phyloP scores from a whole-genome alignment of 129 eudicot species.

The Arctium minus region DNA sequence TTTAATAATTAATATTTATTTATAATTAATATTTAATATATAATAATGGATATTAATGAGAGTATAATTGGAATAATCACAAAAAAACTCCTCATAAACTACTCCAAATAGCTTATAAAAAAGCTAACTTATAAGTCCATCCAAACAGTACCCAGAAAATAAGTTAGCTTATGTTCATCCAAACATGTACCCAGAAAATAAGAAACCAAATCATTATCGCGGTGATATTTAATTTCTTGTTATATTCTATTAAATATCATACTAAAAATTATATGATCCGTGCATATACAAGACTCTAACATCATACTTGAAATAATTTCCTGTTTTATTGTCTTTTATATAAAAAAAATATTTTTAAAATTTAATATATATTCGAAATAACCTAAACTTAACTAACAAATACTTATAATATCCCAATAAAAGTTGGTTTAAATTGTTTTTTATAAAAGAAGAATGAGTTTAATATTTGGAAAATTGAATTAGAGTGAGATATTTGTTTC shows the following conservation, averaged over 20 bases:
- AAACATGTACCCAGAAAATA: not conserved
- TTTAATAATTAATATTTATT: no score
- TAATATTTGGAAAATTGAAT: not conserved
- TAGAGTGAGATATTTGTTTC: conserved; percentile 12
- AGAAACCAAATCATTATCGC: not conserved
- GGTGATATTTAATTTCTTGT: not conserved
- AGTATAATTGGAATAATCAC: no score
- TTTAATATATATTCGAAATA: not conserved
- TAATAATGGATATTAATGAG: no score
- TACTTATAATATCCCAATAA: not conserved
- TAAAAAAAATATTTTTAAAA: no score
- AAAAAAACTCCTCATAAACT: no score
- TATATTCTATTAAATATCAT: not conserved
- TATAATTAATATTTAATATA: no score
- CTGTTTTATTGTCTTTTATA: no score
- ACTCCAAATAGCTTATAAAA: no score
- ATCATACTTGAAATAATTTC: not conserved
- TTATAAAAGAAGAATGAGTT: not conserved
- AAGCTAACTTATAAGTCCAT: no score
- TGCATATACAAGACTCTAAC: not conserved
- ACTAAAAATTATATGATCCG: not conserved
- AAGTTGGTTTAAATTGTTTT: not conserved
- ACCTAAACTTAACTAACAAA: not conserved
- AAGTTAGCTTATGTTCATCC: no score
- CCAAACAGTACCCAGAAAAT: no score